phyloP scores from a whole-genome alignment of 2,329 filamentous ascomycete species.

The Fusarium sp. region DNA sequence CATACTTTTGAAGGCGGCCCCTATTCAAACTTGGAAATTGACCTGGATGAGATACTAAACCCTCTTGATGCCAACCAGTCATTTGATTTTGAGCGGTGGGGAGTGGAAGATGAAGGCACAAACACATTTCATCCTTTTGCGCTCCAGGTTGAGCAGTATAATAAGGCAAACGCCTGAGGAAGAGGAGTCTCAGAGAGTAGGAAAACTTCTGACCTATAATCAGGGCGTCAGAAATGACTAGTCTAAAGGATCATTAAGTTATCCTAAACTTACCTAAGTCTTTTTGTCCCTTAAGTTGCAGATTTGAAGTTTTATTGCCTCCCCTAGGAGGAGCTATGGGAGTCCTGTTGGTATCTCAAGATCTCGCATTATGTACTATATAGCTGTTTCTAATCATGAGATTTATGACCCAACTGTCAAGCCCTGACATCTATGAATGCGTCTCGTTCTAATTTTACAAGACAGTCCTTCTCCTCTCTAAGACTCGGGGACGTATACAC shows the following conservation, averaged over 20 bases:
- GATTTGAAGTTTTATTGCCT: neutral
- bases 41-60: neutral
- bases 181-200: neutral
- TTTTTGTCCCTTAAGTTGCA: neutral
- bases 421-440: neutral
- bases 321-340: neutral
- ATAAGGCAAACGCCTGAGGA: neutral
- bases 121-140: neutral
- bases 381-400: slow-evolving; percentile 1
- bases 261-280: neutral
- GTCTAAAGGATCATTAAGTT: neutral
- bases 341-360: neutral
- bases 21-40: neutral
- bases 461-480: slow-evolving; percentile 45
- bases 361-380: neutral
- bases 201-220: too few species aligned
- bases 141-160: neutral
- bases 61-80: neutral
- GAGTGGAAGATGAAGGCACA: neutral
- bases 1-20: neutral
- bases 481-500: slow-evolving; percentile 68
- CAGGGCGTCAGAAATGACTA: neutral
- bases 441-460: slow-evolving; percentile 10
- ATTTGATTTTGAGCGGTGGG: neutral
- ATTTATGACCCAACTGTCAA: neutral